A percentile compares a stretch with the other conserved stretches of the same genome.
Evolutionary conservation across 2,329 filamentous ascomycete species (phyloP).

Genomic region (Alternaria rosae): DNA sequence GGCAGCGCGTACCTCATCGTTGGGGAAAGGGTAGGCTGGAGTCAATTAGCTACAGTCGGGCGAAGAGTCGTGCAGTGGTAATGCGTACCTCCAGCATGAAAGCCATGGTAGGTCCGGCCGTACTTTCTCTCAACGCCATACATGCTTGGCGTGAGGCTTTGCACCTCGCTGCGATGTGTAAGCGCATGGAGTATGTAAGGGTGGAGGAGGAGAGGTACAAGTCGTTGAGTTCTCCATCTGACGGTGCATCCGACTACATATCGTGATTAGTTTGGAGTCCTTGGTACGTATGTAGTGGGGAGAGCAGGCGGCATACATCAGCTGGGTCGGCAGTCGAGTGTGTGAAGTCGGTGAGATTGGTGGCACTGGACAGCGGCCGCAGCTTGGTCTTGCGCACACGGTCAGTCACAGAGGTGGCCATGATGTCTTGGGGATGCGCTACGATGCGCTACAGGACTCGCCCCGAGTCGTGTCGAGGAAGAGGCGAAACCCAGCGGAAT

Average conservation of each 20-base stretch:
- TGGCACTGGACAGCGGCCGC: constrained; percentile 28
- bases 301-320: constrained; percentile 23
- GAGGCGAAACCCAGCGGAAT: constrained; percentile 26
- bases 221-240: constrained; percentile 41
- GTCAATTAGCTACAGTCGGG: constrained; percentile 28
- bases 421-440: constrained; percentile 9
- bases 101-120: constrained; percentile 52
- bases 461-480: constrained; percentile 20
- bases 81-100: constrained; percentile 50
- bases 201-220: constrained; percentile 28
- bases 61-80: not conserved
- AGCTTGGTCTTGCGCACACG: constrained; percentile 12
- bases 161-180: constrained; percentile 42
- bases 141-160: constrained; percentile 51
- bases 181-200: constrained; percentile 15
- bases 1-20: constrained; percentile 42
- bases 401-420: constrained; percentile 14
- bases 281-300: constrained; percentile 13
- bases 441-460: constrained; percentile 9
- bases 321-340: constrained; percentile 23
- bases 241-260: constrained; percentile 41
- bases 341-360: constrained; percentile 29
- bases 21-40: constrained; percentile 50
- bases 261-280: constrained; percentile 22
- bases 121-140: constrained; percentile 50